Percentiles rank a stretch among this genome's conserved stretches.
phyloP scores from a whole-genome alignment of 768 basidiomycete species.

The Saitozyma podzolica region DNA sequence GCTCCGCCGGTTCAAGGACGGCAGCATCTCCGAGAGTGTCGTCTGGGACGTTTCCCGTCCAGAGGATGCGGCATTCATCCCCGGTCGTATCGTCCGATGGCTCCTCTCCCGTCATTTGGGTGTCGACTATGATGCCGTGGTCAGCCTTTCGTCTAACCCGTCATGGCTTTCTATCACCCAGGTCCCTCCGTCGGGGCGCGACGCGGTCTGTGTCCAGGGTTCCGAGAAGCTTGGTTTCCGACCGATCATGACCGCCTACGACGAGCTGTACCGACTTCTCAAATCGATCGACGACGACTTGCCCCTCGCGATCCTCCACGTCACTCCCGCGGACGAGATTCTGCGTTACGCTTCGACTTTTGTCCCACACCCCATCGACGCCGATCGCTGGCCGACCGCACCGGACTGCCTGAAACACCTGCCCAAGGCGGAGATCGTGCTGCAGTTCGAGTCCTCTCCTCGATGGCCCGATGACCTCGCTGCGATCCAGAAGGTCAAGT shows the following conservation, averaged over 20 bases:
- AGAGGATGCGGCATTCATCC: conserved; percentile 78
- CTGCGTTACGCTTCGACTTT: conserved; percentile 81
- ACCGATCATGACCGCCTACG: conserved; percentile 72
- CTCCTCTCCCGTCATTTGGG: conserved; percentile 75
- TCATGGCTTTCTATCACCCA: conserved; percentile 41
- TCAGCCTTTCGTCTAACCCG: conserved; percentile 28
- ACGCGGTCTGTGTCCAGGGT: conserved; percentile 47
- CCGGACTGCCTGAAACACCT: conserved; percentile 64
- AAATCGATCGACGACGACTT: conserved; percentile 70
- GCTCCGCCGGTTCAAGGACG: conserved; percentile 92
- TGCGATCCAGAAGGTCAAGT: conserved; percentile 90
- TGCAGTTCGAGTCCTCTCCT: conserved; percentile 89
- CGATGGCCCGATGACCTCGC: conserved; percentile 92
- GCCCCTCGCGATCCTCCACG: conserved; percentile 73
- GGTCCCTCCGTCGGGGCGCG: conserved; percentile 49
- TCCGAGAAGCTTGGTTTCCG: conserved; percentile 53
- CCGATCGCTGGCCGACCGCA: conserved; percentile 55
- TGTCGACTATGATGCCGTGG: conserved; percentile 53
- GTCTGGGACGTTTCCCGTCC: conserved; percentile 83
- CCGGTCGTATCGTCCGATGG: conserved; percentile 70
- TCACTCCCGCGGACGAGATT: conserved; percentile 70
- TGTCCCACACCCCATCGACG: conserved; percentile 71
- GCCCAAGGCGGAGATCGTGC: conserved; percentile 68
- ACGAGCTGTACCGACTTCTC: conserved; percentile 70
- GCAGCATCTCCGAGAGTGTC: conserved; percentile 86